Base-by-base conservation (phyloP, 139 green algal species). In the Axilococcus clingmanii region DNA sequence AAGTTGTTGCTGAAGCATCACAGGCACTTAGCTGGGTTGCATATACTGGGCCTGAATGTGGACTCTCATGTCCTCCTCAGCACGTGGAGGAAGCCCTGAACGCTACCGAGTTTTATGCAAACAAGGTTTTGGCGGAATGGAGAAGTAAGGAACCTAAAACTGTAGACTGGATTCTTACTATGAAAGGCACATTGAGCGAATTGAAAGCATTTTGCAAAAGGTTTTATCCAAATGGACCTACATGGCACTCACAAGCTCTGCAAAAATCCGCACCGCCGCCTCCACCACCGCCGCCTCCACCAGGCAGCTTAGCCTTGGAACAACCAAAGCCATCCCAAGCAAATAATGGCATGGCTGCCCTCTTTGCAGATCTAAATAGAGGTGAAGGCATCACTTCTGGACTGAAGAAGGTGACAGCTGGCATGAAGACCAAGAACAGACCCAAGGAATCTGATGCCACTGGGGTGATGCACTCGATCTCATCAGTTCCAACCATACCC, bases 371-470 rank as follows among this genome's bases (percentile, higher is more conserved):
- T 31, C 59, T 87, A 23, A 84, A 80, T 54, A 82, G 79, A 68
- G 87, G 87, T 7, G 65, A 79, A 7, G 62, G 7, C n/a, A 78
- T 95, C 48, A 90, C 84, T 2, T 50, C 67, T 30, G 85, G 89
- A 2, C 73, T 97, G 45, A 59, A 65, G 14, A 93, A 95, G 62
- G 89, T 97, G 8, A 97, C 89, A 6, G 83, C 77, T 27, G 85
- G 94, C 68, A 95, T 97, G 89, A 97, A 97, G 76, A 81, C 77
- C 12, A 97, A 97, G 72, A 96, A 97, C 61, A 69, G 78, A 15
- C n/a, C n/a, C n/a, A n/a, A n/a, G n/a, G n/a, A n/a, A n/a, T 36
- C 71, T 7, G 83, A 94, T 33, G 61, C 81, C 7, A 69, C 43
- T 4, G 82, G 81, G 0, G 30, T 50, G 2, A 83, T 96, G 33